phyloP scores from a whole-genome alignment of 345 rosid species.

The Nephelium lappaceum region DNA sequence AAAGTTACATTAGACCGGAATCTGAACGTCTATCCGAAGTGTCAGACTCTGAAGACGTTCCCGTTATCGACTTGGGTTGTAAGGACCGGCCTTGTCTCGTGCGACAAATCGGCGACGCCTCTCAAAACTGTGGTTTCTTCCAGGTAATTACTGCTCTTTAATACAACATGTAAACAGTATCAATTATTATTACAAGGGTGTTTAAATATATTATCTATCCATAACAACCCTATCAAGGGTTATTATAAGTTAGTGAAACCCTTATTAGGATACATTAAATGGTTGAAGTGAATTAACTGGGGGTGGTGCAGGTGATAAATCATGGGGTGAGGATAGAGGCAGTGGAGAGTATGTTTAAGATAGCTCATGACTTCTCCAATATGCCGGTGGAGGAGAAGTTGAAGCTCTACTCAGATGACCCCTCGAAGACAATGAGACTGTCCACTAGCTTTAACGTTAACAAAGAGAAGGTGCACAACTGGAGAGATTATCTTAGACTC shows the following conservation, averaged over 20 bases:
- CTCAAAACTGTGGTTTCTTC: slow-evolving; percentile 62
- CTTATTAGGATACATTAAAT: too few species aligned
- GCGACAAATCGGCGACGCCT: slow-evolving; percentile 54
- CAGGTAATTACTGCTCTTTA: slow-evolving; percentile 44
- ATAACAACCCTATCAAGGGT: too few species aligned
- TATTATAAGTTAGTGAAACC: too few species aligned
- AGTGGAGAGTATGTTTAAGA: slow-evolving; percentile 46
- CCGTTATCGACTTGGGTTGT: slow-evolving; percentile 63
- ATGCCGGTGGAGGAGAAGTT: slow-evolving; percentile 78
- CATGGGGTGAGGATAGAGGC: slow-evolving; percentile 53
- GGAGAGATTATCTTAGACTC: slow-evolving; percentile 88
- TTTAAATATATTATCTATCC: too few species aligned
- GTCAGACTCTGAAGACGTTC: slow-evolving; percentile 50
- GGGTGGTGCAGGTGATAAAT: slow-evolving; percentile 55
- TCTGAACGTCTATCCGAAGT: slow-evolving; percentile 73
- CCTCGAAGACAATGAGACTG: slow-evolving; percentile 70
- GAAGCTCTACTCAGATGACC: slow-evolving; percentile 87
- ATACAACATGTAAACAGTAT: too few species aligned
- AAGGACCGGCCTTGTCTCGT: slow-evolving; percentile 44
- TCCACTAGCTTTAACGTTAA: slow-evolving; percentile 83
- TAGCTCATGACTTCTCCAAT: slow-evolving; percentile 58
- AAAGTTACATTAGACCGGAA: slow-evolving; percentile 64
- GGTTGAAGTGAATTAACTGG: background rate
- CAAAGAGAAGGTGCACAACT: slow-evolving; percentile 74
- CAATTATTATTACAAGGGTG: too few species aligned